phyloP scores from a whole-genome alignment of 2,329 filamentous ascomycete genomes.

The Macroventuria anomochaeta region DNA sequence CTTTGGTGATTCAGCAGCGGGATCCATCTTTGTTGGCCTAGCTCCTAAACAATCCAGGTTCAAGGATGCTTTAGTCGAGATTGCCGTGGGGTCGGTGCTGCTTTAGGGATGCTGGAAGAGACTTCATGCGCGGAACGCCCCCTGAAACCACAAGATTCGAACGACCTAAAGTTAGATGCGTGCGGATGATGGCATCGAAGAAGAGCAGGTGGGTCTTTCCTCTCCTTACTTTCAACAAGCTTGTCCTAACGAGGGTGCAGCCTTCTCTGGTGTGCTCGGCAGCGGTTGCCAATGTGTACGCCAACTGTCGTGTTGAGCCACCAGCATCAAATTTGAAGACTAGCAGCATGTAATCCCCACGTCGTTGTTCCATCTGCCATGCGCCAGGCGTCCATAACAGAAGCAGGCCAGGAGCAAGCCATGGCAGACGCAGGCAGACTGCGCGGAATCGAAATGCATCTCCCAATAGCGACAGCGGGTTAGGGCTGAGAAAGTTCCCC shows the following conservation, averaged over 20 bases:
- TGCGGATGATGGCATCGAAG: slow-evolving; percentile 12
- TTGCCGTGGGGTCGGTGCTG: slow-evolving; percentile 19
- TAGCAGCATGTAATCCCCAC: slow-evolving; percentile 5
- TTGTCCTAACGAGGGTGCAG: background rate
- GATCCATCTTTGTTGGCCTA: slow-evolving; percentile 6
- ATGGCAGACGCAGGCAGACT: slow-evolving; percentile 7
- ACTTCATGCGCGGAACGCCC: slow-evolving; percentile 11
- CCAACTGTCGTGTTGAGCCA: slow-evolving; percentile 18
- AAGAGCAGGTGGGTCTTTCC: slow-evolving; percentile 2
- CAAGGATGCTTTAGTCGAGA: slow-evolving; percentile 1
- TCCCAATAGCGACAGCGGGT: slow-evolving; percentile 12
- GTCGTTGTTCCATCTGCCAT: slow-evolving; percentile 21
- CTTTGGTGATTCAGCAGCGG: slow-evolving; percentile 1
- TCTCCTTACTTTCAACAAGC: slow-evolving; percentile 20
- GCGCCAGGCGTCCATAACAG: slow-evolving; percentile 17
- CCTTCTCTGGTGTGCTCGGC: slow-evolving; percentile 9
- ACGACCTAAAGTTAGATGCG: slow-evolving; percentile 16
- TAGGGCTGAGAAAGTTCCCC: slow-evolving; percentile 1
- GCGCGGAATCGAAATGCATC: slow-evolving; percentile 7
- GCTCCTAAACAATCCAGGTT: slow-evolving; percentile 1
- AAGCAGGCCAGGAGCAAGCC: slow-evolving; percentile 15
- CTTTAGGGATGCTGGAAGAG: slow-evolving; percentile 11
- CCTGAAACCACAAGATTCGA: slow-evolving; percentile 10
- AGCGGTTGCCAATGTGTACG: slow-evolving; percentile 21
- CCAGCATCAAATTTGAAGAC: slow-evolving; percentile 6